Percentiles rank a stretch among this genome's conserved stretches.
These are phyloP conservation scores for Blastobotrys petasosporus DNA, from an alignment of 1,139 yeast genomes.

Conservation along the genomic window DNA sequence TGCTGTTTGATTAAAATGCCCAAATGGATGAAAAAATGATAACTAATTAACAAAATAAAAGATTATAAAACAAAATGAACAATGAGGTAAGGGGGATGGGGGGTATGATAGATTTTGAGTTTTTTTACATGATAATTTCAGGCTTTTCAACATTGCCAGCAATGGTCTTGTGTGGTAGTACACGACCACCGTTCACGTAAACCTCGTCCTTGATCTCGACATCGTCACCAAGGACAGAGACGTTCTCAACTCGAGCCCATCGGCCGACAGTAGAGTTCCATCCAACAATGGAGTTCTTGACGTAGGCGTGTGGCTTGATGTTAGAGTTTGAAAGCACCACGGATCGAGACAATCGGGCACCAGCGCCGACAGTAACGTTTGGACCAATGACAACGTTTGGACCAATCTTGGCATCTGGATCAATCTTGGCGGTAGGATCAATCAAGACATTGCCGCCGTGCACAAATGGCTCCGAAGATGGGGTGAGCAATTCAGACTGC, in stretches of 20 bases:
- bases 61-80: too few relatives aligned
- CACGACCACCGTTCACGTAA: slow-evolving; percentile 98
- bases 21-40: slow-evolving; percentile 1
- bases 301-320: slow-evolving; percentile 97
- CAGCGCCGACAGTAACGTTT: slow-evolving; percentile 91
- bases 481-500: slow-evolving; percentile 60
- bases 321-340: slow-evolving; percentile 87
- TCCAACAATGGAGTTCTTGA: slow-evolving; percentile 95
- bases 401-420: slow-evolving; percentile 92
- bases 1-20: neutral
- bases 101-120: too few relatives aligned
- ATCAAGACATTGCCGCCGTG: slow-evolving; percentile 92
- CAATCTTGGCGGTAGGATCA: slow-evolving; percentile 92
- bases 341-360: slow-evolving; percentile 96
- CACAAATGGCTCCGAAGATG: slow-evolving; percentile 59
- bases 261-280: slow-evolving; percentile 98
- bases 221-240: slow-evolving; percentile 97
- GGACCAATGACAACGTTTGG: slow-evolving; percentile 99
- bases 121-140: slow-evolving; percentile 90
- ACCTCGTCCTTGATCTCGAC: slow-evolving; percentile 97
- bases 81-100: too few relatives aligned
- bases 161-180: slow-evolving; percentile 96
- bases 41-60: slow-evolving; percentile 2
- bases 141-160: slow-evolving; percentile 95
- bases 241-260: slow-evolving; percentile 99